These are phyloP conservation scores for Papiliotrema fonsecae DNA, from an alignment of 1,284 basidiomycete genomes.

Conservation along the genomic window DNA sequence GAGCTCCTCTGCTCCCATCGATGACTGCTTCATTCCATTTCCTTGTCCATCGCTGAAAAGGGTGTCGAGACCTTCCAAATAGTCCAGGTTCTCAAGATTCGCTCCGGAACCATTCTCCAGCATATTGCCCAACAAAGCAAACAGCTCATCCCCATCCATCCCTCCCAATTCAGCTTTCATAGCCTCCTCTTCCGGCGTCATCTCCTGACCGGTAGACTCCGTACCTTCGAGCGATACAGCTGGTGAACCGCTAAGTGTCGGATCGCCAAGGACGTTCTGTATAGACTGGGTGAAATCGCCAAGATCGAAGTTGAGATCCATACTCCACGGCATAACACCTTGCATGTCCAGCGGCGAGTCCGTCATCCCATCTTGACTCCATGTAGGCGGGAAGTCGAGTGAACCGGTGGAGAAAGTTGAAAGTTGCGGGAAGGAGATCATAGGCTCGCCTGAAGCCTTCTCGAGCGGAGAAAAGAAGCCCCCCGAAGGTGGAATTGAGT, in stretches of 20 bases:
- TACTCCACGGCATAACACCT: not conserved
- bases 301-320: not conserved
- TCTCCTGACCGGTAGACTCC: not conserved
- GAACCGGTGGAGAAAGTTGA: too few species aligned
- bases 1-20: not conserved
- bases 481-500: conserved; percentile 4
- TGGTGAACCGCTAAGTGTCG: not conserved
- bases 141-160: not conserved
- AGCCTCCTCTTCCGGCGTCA: not conserved
- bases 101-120: too few species aligned
- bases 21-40: too few species aligned
- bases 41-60: too few species aligned
- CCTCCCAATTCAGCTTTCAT: not conserved
- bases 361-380: not conserved
- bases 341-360: not conserved
- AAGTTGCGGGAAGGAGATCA: not conserved
- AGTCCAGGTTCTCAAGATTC: too few species aligned
- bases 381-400: not conserved
- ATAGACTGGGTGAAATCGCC: not conserved
- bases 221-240: not conserved
- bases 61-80: too few species aligned
- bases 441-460: not conserved
- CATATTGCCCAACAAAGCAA: not conserved
- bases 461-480: not conserved
- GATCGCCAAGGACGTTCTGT: not conserved